These are phyloP conservation scores for Trifolium dubium DNA, from an alignment of 306 rosid species.

Conservation along the genomic window DNA sequence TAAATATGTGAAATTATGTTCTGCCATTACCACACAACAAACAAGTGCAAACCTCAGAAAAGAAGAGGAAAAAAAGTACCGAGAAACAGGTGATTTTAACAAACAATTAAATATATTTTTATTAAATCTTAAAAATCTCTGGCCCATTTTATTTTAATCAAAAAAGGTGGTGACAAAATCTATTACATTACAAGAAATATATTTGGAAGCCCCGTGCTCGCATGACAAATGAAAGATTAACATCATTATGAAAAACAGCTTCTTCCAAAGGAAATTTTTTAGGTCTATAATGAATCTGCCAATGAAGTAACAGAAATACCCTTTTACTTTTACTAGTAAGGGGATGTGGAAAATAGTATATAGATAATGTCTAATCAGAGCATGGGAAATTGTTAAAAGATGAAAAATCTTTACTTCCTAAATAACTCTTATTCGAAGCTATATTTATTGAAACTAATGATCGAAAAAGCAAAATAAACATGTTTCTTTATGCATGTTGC, in stretches of 20 bases:
- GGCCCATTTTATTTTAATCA: background rate
- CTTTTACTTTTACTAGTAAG: constrained; percentile 1
- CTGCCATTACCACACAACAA: background rate
- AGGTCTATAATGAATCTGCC: background rate
- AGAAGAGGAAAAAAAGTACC: background rate
- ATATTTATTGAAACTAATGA: constrained; percentile 19
- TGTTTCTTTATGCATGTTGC: background rate
- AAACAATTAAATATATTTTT: background rate
- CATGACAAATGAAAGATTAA: constrained; percentile 17
- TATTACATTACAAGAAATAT: background rate
- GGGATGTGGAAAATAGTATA: background rate
- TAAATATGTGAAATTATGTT: constrained; percentile 31
- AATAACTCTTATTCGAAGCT: constrained; percentile 26
- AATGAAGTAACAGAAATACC: constrained; percentile 2
- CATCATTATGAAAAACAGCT: constrained; percentile 9
- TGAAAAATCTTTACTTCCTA: constrained; percentile 22
- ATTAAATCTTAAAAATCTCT: background rate
- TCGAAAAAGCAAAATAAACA: constrained; percentile 21
- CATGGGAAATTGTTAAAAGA: background rate
- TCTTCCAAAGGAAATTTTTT: background rate
- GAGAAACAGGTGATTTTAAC: constrained; percentile 2
- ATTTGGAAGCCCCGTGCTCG: constrained; percentile 5
- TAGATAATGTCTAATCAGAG: constrained; percentile 4
- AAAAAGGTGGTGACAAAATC: background rate
- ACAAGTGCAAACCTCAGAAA: background rate